Percentiles rank a stretch among this genome's conserved stretches.
These are phyloP conservation scores for Alternaria sp. DNA, from an alignment of 2,329 filamentous ascomycete genomes.

Conservation along the genomic window DNA sequence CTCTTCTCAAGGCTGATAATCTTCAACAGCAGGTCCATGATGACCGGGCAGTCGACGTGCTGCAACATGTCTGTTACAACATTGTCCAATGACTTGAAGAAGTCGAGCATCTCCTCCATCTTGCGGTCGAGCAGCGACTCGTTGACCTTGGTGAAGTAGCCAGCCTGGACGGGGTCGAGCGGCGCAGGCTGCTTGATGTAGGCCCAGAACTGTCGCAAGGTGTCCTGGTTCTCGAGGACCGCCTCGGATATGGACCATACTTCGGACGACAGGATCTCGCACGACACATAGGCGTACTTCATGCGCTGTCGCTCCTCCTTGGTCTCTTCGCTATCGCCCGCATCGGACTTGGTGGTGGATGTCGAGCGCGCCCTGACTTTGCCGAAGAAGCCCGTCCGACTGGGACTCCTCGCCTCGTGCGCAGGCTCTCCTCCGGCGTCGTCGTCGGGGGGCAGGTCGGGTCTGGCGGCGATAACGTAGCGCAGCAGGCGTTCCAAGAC, in stretches of 20 bases:
- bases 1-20: conserved; percentile 95
- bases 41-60: conserved; percentile 96
- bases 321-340: conserved; percentile 61
- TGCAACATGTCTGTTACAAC: conserved; percentile 85
- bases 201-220: conserved; percentile 86
- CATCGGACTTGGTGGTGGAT: conserved; percentile 51
- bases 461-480: conserved; percentile 84
- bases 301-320: conserved; percentile 89
- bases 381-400: conserved; percentile 54
- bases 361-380: conserved; percentile 54
- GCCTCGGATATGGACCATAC: conserved; percentile 97
- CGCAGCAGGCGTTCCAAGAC: conserved; percentile 85
- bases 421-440: conserved; percentile 54
- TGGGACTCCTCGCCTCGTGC: conserved; percentile 42
- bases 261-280: conserved; percentile 92
- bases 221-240: conserved; percentile 80
- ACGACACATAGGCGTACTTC: conserved; percentile 91
- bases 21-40: conserved; percentile 96
- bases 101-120: conserved; percentile 93
- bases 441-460: conserved; percentile 48
- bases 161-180: conserved; percentile 89
- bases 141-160: conserved; percentile 99
- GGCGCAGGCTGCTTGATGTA: conserved; percentile 85
- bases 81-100: conserved; percentile 82
- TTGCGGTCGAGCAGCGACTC: conserved; percentile 98